Percentiles rank a stretch among this genome's conserved stretches.
phyloP scores from a whole-genome alignment of 169 alveolate genomes.

The Babesia ovata region DNA sequence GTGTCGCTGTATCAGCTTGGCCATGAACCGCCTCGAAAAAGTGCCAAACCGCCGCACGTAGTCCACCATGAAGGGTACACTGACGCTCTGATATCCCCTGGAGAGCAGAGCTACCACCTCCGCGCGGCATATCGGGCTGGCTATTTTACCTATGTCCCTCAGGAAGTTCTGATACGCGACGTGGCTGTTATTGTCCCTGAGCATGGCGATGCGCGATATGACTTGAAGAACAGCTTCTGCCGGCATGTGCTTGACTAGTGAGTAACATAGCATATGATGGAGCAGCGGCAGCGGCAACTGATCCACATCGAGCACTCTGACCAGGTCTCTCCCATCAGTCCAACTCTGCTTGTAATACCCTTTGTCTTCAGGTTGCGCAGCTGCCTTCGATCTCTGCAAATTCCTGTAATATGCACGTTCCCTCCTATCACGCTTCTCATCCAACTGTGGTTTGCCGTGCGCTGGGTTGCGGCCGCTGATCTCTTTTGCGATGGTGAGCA shows the following conservation, averaged over 20 bases:
- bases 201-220: conserved; percentile 72
- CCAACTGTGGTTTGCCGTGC: conserved; percentile 48
- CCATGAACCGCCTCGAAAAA: conserved; percentile 76
- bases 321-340: conserved; percentile 52
- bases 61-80: conserved; percentile 81
- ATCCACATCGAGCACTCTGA: conserved; percentile 74
- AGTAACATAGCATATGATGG: conserved; percentile 74
- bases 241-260: conserved; percentile 76
- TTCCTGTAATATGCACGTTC: conserved; percentile 35
- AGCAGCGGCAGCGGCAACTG: conserved; percentile 69
- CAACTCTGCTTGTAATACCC: conserved; percentile 36
- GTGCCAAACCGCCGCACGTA: conserved; percentile 78
- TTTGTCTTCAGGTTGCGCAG: conserved; percentile 25
- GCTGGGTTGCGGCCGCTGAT: conserved; percentile 51
- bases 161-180: conserved; percentile 75
- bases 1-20: conserved; percentile 70
- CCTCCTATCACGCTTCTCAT: background rate
- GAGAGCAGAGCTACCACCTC: conserved; percentile 78
- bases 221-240: conserved; percentile 75
- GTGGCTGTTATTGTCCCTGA: conserved; percentile 74
- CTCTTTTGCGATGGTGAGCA: conserved; percentile 37
- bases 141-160: conserved; percentile 57
- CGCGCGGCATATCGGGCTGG: conserved; percentile 68
- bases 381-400: background rate
- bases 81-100: conserved; percentile 75